phyloP scores from a whole-genome alignment of 768 basidiomycete genomes.

The Tricholoma hemisulphureum region DNA sequence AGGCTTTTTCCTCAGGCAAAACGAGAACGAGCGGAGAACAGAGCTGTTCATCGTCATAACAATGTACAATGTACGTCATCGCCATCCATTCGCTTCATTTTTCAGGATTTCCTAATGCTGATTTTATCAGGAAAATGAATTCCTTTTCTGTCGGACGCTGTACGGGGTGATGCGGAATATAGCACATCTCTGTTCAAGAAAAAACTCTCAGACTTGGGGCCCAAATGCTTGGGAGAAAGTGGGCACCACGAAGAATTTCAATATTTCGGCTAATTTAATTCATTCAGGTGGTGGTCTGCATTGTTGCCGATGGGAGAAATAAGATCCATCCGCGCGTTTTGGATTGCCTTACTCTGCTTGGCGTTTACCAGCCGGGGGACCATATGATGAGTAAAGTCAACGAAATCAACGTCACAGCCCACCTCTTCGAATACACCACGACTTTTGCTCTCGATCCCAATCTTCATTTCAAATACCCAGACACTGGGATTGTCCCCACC shows the following conservation, averaged over 20 bases:
- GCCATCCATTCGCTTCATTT: not conserved
- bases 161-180: conserved; percentile 94
- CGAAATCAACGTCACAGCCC: conserved; percentile 56
- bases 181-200: conserved; percentile 76
- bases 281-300: conserved; percentile 81
- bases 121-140: conserved; percentile 74
- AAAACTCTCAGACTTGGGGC: conserved; percentile 94
- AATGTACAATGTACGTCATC: conserved; percentile 83
- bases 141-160: conserved; percentile 88
- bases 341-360: conserved; percentile 87
- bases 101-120: conserved; percentile 4
- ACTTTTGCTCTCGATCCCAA: conserved; percentile 77
- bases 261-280: not conserved
- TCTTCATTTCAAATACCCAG: conserved; percentile 82
- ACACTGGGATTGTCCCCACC: conserved; percentile 92
- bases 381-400: conserved; percentile 64
- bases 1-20: conserved; percentile 84
- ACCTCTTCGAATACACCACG: conserved; percentile 83
- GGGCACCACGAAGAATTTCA: conserved; percentile 1
- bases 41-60: conserved; percentile 94
- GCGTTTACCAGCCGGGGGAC: conserved; percentile 72
- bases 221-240: conserved; percentile 96
- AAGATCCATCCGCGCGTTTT: conserved; percentile 82
- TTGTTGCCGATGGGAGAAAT: conserved; percentile 85
- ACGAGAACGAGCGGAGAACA: conserved; percentile 73